Evolutionary conservation across 805 yeast species (phyloP), one percentile per base, ranked within the genome.

Genomic region (Candida easanensis): DNA sequence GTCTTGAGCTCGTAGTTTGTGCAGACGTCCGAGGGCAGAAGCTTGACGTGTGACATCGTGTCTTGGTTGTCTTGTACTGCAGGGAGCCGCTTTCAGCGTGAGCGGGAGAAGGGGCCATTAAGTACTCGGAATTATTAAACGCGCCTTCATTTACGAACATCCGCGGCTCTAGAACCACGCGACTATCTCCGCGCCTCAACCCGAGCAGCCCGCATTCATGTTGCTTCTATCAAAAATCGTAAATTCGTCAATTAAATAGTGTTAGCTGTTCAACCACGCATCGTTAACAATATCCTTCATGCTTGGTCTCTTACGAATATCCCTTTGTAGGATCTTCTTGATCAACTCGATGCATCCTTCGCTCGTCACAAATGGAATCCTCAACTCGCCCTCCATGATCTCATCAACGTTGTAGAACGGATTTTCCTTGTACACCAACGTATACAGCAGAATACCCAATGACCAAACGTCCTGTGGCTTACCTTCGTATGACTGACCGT

Each of bases 401-500:
- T 90, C 98, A 63, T 91, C 97, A 38, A 90, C 95, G 60, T 88
- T 89, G 63, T 88, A 88, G 57, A 91, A 93, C 8, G 99, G 99
- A 56, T 91, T 90, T 60, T 93, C 98, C 60, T 90, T 88, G 71
- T 84, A 93, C 6, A 91, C 73, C 58, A 93, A 77, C 0, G 97
- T 93, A 65, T 90, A 93, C 18, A 93, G 68, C 44, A 93, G 68
- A 18, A 93, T 86, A 3, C 99, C 99, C 59, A 91, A 71, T 0
- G 98, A 96, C 99, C 99, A 93, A 2, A 90, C 83, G 65, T 93
- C 99, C 63, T 93, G 99, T 3, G 96, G 91, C 60, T 79, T 84
- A 18, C 99, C 99, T 39, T 80, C 88, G 58, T 91, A 93, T 18
- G 90, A 84, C 47, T 81, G 82, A 2, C 98, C 99, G 39, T 82